Evolutionary conservation across 192 early-diverging fungal genomes (phyloP).

Genomic region (Entomortierella beljakovae): DNA sequence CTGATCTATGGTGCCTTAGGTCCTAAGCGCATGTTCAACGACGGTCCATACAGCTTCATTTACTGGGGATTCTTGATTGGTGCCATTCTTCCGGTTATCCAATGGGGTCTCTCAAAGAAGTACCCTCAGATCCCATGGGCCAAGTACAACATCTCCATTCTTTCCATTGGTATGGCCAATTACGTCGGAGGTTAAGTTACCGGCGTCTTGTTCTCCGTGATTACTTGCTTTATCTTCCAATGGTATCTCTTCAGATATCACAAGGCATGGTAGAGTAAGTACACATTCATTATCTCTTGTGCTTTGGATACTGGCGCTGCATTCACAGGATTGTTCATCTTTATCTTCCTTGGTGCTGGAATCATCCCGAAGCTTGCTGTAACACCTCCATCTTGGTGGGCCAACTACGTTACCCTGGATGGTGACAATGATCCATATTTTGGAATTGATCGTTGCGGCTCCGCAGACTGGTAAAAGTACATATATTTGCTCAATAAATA

Average conservation of each 20-base stretch:
- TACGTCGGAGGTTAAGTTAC: conserved; percentile 59
- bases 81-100: conserved; percentile 62
- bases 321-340: conserved; percentile 57
- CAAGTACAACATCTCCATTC: conserved; percentile 63
- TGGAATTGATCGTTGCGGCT: background rate
- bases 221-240: conserved; percentile 60
- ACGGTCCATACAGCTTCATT: conserved; percentile 54
- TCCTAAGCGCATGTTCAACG: conserved; percentile 68
- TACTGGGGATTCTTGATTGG: conserved; percentile 60
- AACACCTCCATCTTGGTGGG: conserved; percentile 15
- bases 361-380: conserved; percentile 8
- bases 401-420: conserved; percentile 5
- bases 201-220: conserved; percentile 16
- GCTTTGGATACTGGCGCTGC: conserved; percentile 71
- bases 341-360: conserved; percentile 62
- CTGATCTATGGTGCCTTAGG: conserved; percentile 83
- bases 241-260: conserved; percentile 60
- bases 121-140: conserved; percentile 54
- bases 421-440: background rate
- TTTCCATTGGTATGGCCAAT: conserved; percentile 55
- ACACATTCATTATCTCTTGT: conserved; percentile 75
- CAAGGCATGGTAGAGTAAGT: conserved; percentile 67
- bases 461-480: no score
- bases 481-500: no score
- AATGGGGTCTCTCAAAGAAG: conserved; percentile 62